Evolutionary conservation across 2,329 filamentous ascomycete genomes (phyloP).

Genomic region (Cordyceps militaris): DNA sequence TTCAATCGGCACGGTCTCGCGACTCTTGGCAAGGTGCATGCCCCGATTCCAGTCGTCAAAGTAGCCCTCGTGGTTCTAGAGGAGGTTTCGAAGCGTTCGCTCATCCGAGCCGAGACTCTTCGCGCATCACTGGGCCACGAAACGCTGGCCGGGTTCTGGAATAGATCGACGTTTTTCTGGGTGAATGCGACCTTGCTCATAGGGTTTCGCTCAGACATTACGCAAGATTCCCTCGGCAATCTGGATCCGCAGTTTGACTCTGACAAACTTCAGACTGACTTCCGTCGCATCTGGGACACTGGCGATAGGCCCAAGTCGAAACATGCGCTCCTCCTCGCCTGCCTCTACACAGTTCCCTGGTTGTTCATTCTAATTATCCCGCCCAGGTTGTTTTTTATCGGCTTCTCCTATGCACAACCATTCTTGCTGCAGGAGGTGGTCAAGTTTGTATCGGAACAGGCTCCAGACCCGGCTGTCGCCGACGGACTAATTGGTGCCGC

Average conservation of each 20-base stretch:
- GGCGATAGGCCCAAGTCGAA: not conserved
- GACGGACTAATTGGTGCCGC: not conserved
- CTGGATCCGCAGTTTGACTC: not conserved
- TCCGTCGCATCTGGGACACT: not conserved
- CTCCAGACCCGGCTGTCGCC: not conserved
- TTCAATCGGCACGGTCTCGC: not conserved
- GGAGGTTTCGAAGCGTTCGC: slow-evolving; percentile 3
- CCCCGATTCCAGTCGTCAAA: not conserved
- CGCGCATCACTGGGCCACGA: not conserved
- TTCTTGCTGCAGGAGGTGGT: not conserved
- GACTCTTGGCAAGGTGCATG: not conserved
- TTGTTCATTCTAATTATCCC: not conserved
- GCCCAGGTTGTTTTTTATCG: not conserved
- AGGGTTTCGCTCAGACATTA: not conserved
- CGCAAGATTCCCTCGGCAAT: not conserved
- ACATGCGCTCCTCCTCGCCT: not conserved
- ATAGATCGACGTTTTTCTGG: not conserved
- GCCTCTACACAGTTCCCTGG: not conserved
- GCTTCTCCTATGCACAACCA: not conserved
- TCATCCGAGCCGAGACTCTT: not conserved
- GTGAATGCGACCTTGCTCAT: not conserved
- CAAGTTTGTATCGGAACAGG: not conserved
- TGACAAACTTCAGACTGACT: not conserved
- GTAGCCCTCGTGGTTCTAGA: not conserved
- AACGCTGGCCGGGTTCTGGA: not conserved